A percentile compares a stretch with the other conserved stretches of the same genome.
phyloP scores from a whole-genome alignment of 192 early-diverging fungal species.

The Linnemannia elongata region DNA sequence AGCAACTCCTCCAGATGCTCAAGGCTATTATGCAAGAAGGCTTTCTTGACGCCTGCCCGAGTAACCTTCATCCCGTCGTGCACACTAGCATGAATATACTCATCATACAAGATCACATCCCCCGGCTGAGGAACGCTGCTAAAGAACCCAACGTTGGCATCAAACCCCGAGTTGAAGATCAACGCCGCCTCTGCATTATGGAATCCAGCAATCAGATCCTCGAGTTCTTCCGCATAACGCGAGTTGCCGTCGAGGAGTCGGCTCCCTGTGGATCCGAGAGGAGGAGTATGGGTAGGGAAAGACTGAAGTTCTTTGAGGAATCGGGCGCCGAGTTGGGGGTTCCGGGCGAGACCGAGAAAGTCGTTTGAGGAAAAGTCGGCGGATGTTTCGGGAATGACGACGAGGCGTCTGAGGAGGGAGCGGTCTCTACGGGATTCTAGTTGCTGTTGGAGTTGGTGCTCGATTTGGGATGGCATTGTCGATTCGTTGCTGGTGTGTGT shows the following conservation, averaged over 20 bases:
- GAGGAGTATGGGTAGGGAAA: conserved; percentile 49
- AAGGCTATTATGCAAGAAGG: conserved; percentile 79
- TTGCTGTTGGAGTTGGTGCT: conserved; percentile 50
- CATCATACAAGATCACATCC: conserved; percentile 79
- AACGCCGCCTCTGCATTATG: conserved; percentile 71
- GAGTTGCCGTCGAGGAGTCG: conserved; percentile 84
- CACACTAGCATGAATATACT: conserved; percentile 83
- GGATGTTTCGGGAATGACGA: conserved; percentile 55
- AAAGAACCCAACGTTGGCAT: conserved; percentile 84
- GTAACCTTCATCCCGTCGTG: conserved; percentile 83
- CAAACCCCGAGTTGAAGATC: conserved; percentile 90
- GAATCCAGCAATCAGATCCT: conserved; percentile 72
- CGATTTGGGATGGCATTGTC: conserved; percentile 34
- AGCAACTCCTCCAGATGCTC: conserved; percentile 63
- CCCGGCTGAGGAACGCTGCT: conserved; percentile 73
- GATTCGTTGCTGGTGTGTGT: background rate
- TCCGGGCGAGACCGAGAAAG: conserved; percentile 79
- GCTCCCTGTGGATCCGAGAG: conserved; percentile 84
- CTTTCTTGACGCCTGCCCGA: conserved; percentile 57
- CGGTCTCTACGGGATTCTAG: conserved; percentile 50
- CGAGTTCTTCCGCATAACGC: conserved; percentile 70
- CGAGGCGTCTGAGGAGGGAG: conserved; percentile 58
- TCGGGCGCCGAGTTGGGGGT: conserved; percentile 58
- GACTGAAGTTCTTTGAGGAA: conserved; percentile 60
- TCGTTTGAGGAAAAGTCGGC: conserved; percentile 89